A percentile compares a stretch with the other conserved stretches of the same genome.
phyloP scores from a whole-genome alignment of 163 green algal genomes.

The Dunaliella salina region DNA sequence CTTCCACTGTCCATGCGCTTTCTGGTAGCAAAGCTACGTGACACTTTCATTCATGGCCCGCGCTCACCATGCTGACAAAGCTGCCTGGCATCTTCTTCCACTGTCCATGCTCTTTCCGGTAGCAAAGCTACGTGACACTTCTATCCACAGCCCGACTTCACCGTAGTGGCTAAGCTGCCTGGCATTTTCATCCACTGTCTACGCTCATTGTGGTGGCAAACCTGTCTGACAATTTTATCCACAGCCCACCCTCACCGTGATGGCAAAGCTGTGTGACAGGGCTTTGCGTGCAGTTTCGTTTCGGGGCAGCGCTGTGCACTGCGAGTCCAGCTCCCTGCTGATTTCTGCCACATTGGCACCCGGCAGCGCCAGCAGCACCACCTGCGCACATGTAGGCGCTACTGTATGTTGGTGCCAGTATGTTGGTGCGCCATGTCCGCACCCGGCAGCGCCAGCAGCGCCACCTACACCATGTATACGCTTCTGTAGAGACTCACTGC shows the following conservation, averaged over 20 bases:
- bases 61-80: neutral
- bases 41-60: too few relatives aligned
- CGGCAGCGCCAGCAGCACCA: constrained; percentile 88
- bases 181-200: neutral
- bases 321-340: constrained; percentile 66
- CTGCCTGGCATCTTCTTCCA: neutral
- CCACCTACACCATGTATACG: too few relatives aligned
- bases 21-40: too few relatives aligned
- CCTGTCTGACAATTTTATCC: neutral
- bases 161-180: neutral
- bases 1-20: too few relatives aligned
- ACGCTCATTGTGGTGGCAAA: neutral
- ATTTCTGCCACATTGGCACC: constrained; percentile 79
- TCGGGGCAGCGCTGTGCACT: constrained; percentile 81
- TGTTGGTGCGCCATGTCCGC: too few relatives aligned
- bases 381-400: constrained; percentile 46
- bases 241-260: constrained; percentile 48
- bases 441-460: neutral
- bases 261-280: constrained; percentile 82
- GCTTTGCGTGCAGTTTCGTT: constrained; percentile 77
- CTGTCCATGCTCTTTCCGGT: constrained; percentile 48
- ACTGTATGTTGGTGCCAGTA: too few relatives aligned
- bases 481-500: too few relatives aligned
- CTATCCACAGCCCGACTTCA: neutral
- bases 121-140: constrained; percentile 11